Conservation (phyloP, 1,284 basidiomycete genomes). For the Testicularia cyperi region DNA sequence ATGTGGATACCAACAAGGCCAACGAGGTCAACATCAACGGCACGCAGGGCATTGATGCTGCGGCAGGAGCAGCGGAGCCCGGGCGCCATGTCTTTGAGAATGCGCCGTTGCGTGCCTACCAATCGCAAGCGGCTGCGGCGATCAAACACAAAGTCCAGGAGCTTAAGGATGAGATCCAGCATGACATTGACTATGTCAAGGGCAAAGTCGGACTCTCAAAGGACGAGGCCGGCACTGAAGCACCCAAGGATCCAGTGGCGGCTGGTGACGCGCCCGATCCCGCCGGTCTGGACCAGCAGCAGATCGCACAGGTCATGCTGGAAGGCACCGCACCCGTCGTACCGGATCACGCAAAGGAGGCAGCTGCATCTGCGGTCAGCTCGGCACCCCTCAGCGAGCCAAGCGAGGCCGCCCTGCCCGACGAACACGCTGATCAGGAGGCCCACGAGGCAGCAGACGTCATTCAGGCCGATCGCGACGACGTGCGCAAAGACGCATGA, state of each 20-base stretch:
- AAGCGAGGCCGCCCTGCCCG: slow-evolving; percentile 3
- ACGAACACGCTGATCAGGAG: slow-evolving; percentile 34
- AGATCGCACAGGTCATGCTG: slow-evolving; percentile 44
- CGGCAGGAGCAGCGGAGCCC: slow-evolving; percentile 14
- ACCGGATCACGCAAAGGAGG: background rate
- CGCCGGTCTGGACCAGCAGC: slow-evolving; percentile 42
- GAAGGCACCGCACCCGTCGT: slow-evolving; percentile 36
- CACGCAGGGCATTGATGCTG: slow-evolving; percentile 2
- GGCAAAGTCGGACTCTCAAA: slow-evolving; percentile 11
- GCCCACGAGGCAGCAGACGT: slow-evolving; percentile 34
- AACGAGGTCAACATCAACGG: slow-evolving; percentile 1
- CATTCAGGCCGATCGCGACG: slow-evolving; percentile 15
- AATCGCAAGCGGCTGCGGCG: slow-evolving; percentile 17
- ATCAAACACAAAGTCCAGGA: slow-evolving; percentile 1
- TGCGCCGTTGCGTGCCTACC: slow-evolving; percentile 19
- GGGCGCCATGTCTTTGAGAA: slow-evolving; percentile 38
- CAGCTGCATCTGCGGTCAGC: background rate
- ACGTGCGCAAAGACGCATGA: slow-evolving; percentile 1
- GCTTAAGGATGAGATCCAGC: slow-evolving; percentile 19
- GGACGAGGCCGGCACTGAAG: background rate
- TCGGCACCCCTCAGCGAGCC: slow-evolving; percentile 3
- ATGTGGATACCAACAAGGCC: background rate
- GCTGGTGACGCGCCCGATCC: slow-evolving; percentile 17
- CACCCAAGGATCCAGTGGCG: slow-evolving; percentile 16
- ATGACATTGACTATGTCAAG: slow-evolving; percentile 22